Percentiles rank a stretch among this genome's conserved stretches.
These are phyloP conservation scores for Fusarium pseudoanthophilum DNA, from an alignment of 2,329 filamentous ascomycete species.

Conservation along the genomic window DNA sequence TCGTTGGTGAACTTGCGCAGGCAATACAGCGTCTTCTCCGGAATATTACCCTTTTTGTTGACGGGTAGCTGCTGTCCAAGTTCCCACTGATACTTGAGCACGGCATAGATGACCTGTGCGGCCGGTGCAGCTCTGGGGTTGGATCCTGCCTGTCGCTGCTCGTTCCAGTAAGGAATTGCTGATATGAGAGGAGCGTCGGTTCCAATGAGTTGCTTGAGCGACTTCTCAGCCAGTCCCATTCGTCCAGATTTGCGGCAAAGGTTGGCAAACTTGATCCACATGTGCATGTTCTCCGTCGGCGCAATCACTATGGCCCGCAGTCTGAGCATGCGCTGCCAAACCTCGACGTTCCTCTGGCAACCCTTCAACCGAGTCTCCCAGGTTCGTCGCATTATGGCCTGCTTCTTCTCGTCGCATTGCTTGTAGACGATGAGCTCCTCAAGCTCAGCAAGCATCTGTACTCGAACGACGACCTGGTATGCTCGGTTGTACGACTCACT, in stretches of 20 bases:
- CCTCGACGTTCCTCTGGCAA: constrained; percentile 95
- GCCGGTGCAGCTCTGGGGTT: constrained; percentile 62
- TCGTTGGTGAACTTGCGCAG: constrained; percentile 71
- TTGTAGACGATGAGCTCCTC: constrained; percentile 99
- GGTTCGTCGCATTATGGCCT: constrained; percentile 88
- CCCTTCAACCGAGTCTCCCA: constrained; percentile 97
- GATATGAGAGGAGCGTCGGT: constrained; percentile 71
- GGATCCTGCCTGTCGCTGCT: constrained; percentile 30
- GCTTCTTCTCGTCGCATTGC: constrained; percentile 88
- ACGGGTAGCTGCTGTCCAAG: constrained; percentile 70
- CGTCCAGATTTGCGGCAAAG: constrained; percentile 96
- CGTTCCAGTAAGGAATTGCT: constrained; percentile 69
- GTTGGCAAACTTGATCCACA: constrained; percentile 99
- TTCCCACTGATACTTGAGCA: constrained; percentile 97
- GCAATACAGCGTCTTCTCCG: constrained; percentile 68
- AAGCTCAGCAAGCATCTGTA: constrained; percentile 98
- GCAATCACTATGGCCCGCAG: constrained; percentile 91
- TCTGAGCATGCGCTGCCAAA: constrained; percentile 98
- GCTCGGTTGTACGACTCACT: constrained; percentile 98
- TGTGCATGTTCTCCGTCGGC: constrained; percentile 93
- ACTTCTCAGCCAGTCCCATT: constrained; percentile 94
- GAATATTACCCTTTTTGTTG: constrained; percentile 55
- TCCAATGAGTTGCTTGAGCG: constrained; percentile 88
- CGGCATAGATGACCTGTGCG: constrained; percentile 92
- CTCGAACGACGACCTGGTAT: constrained; percentile 96